Conservation (phyloP, 73 alveolate genomes). For the Symbiodinium natans region DNA sequence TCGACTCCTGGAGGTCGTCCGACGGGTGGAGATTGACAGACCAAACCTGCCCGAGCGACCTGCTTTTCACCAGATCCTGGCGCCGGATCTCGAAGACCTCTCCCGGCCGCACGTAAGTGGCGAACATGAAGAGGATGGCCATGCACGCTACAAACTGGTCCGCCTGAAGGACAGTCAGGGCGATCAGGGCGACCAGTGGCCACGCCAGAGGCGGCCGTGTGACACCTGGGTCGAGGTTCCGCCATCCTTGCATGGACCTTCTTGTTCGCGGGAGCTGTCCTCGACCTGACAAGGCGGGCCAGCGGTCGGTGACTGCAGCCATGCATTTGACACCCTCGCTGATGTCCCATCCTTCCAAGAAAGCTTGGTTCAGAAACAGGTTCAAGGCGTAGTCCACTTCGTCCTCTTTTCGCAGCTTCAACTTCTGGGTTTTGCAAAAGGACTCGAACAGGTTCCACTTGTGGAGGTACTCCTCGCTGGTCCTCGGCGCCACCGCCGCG, state of each 20-base stretch:
- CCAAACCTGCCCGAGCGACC: not conserved
- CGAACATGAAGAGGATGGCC: conserved; percentile 11
- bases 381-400: conserved; percentile 8
- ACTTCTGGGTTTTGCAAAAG: not conserved
- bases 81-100: not conserved
- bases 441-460: not conserved
- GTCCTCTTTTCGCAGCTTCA: not conserved
- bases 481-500: not conserved
- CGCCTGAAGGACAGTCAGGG: not conserved
- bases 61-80: not conserved
- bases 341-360: not conserved
- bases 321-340: not conserved
- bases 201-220: conserved; percentile 30
- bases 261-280: not conserved
- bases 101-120: conserved; percentile 32
- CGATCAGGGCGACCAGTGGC: not conserved
- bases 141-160: not conserved
- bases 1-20: not conserved
- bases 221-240: not conserved
- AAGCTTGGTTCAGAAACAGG: not conserved
- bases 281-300: not conserved
- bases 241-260: conserved; percentile 35
- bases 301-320: conserved; percentile 12
- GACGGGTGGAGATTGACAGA: not conserved
- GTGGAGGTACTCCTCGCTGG: not conserved